These are phyloP conservation scores for Phialocephala subalpina DNA, from an alignment of 2,329 filamentous ascomycete genomes.

Conservation along the genomic window DNA sequence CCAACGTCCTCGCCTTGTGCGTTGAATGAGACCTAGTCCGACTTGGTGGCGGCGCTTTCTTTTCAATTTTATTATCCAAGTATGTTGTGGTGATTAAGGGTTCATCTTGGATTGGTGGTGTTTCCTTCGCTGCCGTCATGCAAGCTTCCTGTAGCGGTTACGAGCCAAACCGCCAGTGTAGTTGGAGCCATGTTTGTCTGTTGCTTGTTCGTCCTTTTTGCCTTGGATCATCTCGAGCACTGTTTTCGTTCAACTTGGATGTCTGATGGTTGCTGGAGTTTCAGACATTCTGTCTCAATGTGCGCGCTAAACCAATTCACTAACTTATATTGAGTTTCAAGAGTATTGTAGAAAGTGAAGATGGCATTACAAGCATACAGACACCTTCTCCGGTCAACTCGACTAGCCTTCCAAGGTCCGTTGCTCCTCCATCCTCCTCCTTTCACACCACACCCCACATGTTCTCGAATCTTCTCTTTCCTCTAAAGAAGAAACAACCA, in stretches of 20 bases:
- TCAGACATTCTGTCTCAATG: background rate
- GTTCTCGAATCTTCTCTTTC: background rate
- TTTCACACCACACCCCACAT: background rate
- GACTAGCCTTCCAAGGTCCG: constrained; percentile 83
- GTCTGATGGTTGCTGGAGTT: background rate
- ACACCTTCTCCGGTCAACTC: constrained; percentile 79
- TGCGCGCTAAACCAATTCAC: background rate
- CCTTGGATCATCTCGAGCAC: background rate
- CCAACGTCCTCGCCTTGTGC: too few species aligned
- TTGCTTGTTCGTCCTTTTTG: background rate
- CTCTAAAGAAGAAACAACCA: background rate
- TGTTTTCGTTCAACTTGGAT: too few species aligned
- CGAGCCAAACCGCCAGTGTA: background rate
- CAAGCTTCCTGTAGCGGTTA: background rate
- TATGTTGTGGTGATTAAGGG: background rate
- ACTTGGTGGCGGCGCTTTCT: background rate
- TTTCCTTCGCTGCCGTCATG: background rate
- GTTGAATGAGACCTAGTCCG: too few species aligned
- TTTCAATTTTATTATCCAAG: background rate
- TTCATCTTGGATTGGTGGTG: too few species aligned
- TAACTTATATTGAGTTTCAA: background rate
- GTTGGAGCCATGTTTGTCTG: background rate
- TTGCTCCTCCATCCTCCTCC: constrained; percentile 8
- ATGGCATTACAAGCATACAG: constrained; percentile 83
- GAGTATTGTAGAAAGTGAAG: background rate